Evolutionary conservation across 345 rosid genomes (phyloP).

Genomic region (Salix purpurea): DNA sequence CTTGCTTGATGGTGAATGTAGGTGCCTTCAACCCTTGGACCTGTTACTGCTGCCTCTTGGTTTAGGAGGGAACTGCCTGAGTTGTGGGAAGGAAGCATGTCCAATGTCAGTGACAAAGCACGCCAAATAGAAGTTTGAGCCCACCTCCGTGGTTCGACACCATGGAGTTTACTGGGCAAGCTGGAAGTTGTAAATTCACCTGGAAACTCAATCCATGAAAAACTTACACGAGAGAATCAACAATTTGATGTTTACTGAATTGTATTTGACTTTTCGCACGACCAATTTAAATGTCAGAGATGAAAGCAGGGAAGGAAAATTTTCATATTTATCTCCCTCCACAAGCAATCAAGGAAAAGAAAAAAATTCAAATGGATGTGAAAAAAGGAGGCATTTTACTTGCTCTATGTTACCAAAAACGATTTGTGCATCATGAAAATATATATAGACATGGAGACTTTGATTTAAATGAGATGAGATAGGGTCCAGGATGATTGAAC

Average conservation of each 20-base stretch:
- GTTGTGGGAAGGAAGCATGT: conserved; percentile 79
- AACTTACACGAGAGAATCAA: conserved; percentile 11
- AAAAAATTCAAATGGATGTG: too few relatives aligned
- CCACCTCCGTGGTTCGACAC: neutral
- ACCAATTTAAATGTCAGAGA: neutral
- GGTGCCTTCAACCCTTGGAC: conserved; percentile 96
- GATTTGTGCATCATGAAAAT: too few relatives aligned
- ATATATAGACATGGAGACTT: too few relatives aligned
- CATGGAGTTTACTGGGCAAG: neutral
- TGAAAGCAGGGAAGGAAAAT: neutral
- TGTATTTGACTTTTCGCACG: neutral
- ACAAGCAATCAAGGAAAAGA: neutral
- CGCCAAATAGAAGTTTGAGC: conserved; percentile 68
- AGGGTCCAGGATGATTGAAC: too few relatives aligned
- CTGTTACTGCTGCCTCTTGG: conserved; percentile 76
- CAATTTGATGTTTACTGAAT: conserved; percentile 11
- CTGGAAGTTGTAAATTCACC: conserved; percentile 31
- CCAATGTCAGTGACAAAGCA: conserved; percentile 48
- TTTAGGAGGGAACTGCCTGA: conserved; percentile 69
- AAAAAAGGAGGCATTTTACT: too few relatives aligned
- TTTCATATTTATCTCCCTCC: neutral
- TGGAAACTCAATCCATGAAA: conserved; percentile 18
- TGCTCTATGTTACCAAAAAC: too few relatives aligned
- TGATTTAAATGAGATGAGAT: too few relatives aligned
- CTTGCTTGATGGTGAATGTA: conserved; percentile 13